Percentiles rank a stretch among this genome's conserved stretches.
phyloP scores from a whole-genome alignment of 306 rosid genomes.

The Vachellia collinsii region DNA sequence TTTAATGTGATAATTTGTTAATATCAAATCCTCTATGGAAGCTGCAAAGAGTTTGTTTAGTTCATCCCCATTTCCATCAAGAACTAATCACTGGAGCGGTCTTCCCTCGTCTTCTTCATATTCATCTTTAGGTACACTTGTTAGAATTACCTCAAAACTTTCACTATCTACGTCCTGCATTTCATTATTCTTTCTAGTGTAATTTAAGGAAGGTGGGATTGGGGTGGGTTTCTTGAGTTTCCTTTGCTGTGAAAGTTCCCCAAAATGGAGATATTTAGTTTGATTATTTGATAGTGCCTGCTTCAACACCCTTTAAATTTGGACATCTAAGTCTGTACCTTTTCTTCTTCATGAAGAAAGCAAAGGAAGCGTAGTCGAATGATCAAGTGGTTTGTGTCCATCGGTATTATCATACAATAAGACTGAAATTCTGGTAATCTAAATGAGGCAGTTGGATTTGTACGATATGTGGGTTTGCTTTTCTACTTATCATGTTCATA shows the following conservation, averaged over 20 bases:
- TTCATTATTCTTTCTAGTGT: neutral
- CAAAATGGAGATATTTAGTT: neutral
- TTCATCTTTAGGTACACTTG: slow-evolving; percentile 38
- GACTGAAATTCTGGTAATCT: neutral
- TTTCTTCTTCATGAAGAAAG: neutral
- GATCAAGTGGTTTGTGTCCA: neutral
- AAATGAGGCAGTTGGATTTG: neutral
- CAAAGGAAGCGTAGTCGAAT: neutral
- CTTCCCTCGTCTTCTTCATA: slow-evolving; percentile 47
- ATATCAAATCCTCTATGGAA: slow-evolving; percentile 49
- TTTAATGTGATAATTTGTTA: neutral
- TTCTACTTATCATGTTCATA: neutral
- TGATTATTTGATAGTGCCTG: neutral
- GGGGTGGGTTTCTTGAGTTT: neutral
- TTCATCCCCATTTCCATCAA: slow-evolving; percentile 60
- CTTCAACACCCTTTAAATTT: neutral
- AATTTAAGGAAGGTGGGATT: neutral
- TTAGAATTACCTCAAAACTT: neutral
- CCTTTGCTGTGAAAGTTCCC: neutral
- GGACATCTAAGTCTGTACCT: neutral
- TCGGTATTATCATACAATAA: neutral
- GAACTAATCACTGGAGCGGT: slow-evolving; percentile 52
- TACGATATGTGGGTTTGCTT: neutral
- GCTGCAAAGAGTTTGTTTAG: slow-evolving; percentile 64
- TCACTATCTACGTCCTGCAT: neutral